Evolutionary conservation across 2,329 filamentous ascomycete species (phyloP).

Genomic region (Fusarium caatingaense): DNA sequence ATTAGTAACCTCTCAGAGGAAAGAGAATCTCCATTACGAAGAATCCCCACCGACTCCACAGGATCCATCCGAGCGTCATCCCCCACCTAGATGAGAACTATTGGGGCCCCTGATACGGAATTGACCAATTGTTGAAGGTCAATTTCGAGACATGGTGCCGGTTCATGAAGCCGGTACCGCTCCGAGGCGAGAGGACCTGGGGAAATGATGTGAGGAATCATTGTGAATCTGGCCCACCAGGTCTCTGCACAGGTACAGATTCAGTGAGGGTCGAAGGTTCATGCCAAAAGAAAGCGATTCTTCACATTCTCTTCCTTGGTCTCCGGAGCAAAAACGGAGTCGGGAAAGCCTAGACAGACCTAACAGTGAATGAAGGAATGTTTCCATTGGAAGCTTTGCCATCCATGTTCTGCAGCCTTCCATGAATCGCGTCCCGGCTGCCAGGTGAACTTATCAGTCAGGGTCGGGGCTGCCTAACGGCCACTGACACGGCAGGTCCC

Average conservation of each 20-base stretch:
- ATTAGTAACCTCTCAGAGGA: slow-evolving; percentile 36
- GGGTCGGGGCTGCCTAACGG: slow-evolving; percentile 14
- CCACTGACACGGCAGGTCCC: slow-evolving; percentile 29
- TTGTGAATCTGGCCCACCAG: background rate
- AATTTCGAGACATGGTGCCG: slow-evolving; percentile 40
- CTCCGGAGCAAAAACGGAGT: background rate
- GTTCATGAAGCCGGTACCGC: slow-evolving; percentile 27
- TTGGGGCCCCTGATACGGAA: slow-evolving; percentile 16
- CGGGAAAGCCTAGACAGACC: background rate
- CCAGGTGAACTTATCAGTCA: slow-evolving; percentile 18
- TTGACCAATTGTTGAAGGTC: slow-evolving; percentile 32
- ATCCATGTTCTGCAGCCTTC: slow-evolving; percentile 31
- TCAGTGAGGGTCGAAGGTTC: background rate
- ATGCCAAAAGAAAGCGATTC: background rate
- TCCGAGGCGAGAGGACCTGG: slow-evolving; percentile 23
- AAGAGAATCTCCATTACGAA: slow-evolving; percentile 43
- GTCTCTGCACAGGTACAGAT: background rate
- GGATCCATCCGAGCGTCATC: slow-evolving; percentile 31
- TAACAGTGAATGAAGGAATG: background rate
- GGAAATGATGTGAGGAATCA: slow-evolving; percentile 22
- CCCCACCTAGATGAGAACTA: slow-evolving; percentile 29
- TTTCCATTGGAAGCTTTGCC: slow-evolving; percentile 6
- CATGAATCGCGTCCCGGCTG: slow-evolving; percentile 32
- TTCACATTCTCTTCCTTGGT: background rate
- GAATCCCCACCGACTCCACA: slow-evolving; percentile 33